Conservation (phyloP, 768 basidiomycete genomes). For the Solioccasus polychromus region DNA sequence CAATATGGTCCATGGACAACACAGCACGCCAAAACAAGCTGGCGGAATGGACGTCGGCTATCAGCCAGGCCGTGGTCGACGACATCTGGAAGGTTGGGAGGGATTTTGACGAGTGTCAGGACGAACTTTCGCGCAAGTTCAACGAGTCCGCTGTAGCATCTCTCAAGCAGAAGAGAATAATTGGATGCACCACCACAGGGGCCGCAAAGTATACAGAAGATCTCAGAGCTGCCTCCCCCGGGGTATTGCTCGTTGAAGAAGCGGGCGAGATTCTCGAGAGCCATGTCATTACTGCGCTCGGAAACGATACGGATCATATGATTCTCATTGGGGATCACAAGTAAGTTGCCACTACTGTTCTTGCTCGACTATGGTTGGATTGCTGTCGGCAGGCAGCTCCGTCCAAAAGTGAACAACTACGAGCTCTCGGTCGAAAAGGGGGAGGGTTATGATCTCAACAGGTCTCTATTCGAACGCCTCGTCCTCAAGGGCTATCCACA, state of each 20-base stretch:
- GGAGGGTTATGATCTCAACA: slow-evolving; percentile 65
- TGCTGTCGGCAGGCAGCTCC: slow-evolving; percentile 50
- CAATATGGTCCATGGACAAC: slow-evolving; percentile 39
- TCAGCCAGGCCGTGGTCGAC: slow-evolving; percentile 34
- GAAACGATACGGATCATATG: slow-evolving; percentile 45
- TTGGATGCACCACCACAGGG: slow-evolving; percentile 69
- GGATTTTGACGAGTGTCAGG: slow-evolving; percentile 42
- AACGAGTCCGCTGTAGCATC: slow-evolving; percentile 33
- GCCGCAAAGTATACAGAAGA: slow-evolving; percentile 58
- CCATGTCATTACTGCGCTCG: slow-evolving; percentile 60
- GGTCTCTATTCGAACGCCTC: slow-evolving; percentile 68
- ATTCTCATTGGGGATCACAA: slow-evolving; percentile 78
- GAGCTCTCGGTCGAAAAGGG: slow-evolving; percentile 65
- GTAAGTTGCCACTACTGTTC: slow-evolving; percentile 31
- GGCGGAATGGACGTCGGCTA: slow-evolving; percentile 35
- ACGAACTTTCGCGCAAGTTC: slow-evolving; percentile 35
- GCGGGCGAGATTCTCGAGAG: slow-evolving; percentile 73
- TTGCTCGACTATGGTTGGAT: background rate
- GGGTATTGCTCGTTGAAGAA: slow-evolving; percentile 66
- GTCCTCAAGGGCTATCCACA: slow-evolving; percentile 64
- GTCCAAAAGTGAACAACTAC: slow-evolving; percentile 71
- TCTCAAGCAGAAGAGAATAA: slow-evolving; percentile 50
- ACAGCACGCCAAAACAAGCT: slow-evolving; percentile 27
- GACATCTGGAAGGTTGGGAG: slow-evolving; percentile 34
- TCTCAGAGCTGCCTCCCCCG: slow-evolving; percentile 46